Base-by-base conservation (phyloP, 1,284 basidiomycete species). In the Sporisorium reilianum region DNA sequence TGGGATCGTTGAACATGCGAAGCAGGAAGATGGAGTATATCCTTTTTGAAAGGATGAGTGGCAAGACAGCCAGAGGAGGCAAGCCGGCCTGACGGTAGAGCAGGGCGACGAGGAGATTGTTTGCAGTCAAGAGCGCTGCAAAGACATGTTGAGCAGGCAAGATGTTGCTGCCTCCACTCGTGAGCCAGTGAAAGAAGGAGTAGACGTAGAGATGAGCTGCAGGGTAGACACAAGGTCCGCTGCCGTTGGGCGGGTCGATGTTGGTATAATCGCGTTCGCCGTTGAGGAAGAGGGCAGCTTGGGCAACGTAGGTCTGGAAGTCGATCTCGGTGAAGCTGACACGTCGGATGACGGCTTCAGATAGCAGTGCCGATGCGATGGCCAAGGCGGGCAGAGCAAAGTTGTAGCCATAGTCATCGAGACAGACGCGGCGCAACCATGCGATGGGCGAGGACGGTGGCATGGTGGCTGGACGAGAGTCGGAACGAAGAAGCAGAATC, bases 161-260 rank as follows among this genome's bases (percentile, higher is more conserved):
- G 59, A 97, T 86, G 77, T 92, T 41, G 0, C 18, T 6, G 16
- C 92, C 93, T 16, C 85, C 87, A 49, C 89, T 80, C 8, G 92
- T 93, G 40, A 94, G 80, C 32, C 83, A 80, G 83, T 92, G 89
- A 0, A 99, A 86, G n/a, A 90, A 70, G 4, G 90, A 88, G 85
- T 96, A 95, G 68, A 97, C 89, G 81, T 92, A 90, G 56, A 99
- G 87, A 84, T 97, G 95, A 2, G 94, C 91, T 18, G 95, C 97
- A 1, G 97, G 97, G 85, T 99, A 99, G 42, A 98, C 95, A 16
- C 97, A 88, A 7, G 93, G 94, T 7, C 97, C 97, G 3, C 94
- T 97, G 9, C 94, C 95, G 0, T 96, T 96, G 64, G 89, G 88
- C 0, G 79, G 79, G 23, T 80, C 68, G 64, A 99, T 91, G 61